Percentiles rank a stretch among this genome's conserved stretches.
phyloP scores from a whole-genome alignment of 768 basidiomycete genomes.

The Boletus rufocinnamomeus region DNA sequence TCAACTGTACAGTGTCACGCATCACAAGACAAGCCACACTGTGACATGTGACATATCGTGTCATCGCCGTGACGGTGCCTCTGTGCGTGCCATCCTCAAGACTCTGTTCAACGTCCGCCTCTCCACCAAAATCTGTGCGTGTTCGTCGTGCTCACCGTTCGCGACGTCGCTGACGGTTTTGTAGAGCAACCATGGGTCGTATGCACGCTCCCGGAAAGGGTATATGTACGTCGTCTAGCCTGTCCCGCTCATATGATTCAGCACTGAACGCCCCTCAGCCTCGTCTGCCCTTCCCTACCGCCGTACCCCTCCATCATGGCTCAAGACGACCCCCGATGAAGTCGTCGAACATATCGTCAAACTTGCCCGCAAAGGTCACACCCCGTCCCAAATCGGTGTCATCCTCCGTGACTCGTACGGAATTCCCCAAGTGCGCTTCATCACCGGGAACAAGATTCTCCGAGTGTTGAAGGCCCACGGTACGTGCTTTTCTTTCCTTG shows the following conservation, averaged over 20 bases:
- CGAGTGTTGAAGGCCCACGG: conserved; percentile 95
- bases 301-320: conserved; percentile 92
- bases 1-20: conserved; percentile 54
- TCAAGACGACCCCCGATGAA: conserved; percentile 94
- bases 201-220: conserved; percentile 99
- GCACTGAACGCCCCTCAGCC: conserved; percentile 41
- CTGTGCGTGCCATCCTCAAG: conserved; percentile 23
- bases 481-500: conserved; percentile 41
- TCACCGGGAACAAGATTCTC: conserved; percentile 99
- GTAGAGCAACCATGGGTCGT: conserved; percentile 78
- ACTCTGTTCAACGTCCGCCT: conserved; percentile 15
- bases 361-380: conserved; percentile 96
- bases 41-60: conserved; percentile 32
- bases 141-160: conserved; percentile 18
- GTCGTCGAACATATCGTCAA: conserved; percentile 96
- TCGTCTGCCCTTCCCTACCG: conserved; percentile 98
- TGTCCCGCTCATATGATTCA: not conserved
- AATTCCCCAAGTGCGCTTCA: conserved; percentile 96
- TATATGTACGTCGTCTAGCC: conserved; percentile 72
- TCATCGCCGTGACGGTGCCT: conserved; percentile 28
- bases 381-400: conserved; percentile 98
- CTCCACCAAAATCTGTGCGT: conserved; percentile 39
- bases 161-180: conserved; percentile 13
- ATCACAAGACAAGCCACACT: conserved; percentile 28
- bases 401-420: conserved; percentile 97